A percentile compares a stretch with the other conserved stretches of the same genome.
Conservation (phyloP, 2,329 filamentous ascomycete species). For the Leptosphaerulina australis region DNA sequence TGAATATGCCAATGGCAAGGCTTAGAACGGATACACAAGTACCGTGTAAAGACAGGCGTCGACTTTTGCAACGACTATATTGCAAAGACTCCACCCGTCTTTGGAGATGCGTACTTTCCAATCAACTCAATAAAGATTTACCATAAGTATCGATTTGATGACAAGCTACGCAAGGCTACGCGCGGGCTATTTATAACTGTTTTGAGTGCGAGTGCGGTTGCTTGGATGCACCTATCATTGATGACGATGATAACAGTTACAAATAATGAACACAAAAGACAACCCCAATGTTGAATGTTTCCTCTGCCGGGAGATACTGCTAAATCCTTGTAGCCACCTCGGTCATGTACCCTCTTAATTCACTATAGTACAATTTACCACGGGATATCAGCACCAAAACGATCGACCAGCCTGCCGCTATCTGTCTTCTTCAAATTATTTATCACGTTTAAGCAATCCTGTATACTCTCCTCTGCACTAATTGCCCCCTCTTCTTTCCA, state of each 20-base stretch:
- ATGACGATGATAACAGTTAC: too few species aligned
- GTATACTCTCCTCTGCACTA: constrained; percentile 50
- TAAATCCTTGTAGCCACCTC: too few species aligned
- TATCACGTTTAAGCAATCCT: constrained; percentile 48
- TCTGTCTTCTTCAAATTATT: constrained; percentile 36
- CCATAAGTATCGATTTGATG: too few species aligned
- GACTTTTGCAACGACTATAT: constrained; percentile 43
- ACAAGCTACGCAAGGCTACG: too few species aligned
- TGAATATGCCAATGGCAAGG: constrained; percentile 28
- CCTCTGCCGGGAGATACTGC: too few species aligned
- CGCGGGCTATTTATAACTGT: too few species aligned
- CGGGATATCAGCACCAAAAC: constrained; percentile 51
- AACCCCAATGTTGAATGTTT: too few species aligned
- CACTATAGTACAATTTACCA: too few species aligned
- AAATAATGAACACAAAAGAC: too few species aligned
- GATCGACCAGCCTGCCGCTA: constrained; percentile 53
- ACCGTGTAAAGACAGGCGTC: constrained; percentile 50
- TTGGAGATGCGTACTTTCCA: constrained; percentile 30
- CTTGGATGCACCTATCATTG: too few species aligned
- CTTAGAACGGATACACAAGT: constrained; percentile 57
- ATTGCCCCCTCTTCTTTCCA: constrained; percentile 56
- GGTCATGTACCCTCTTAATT: too few species aligned
- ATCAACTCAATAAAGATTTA: constrained; percentile 25
- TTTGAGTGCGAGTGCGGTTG: too few species aligned
- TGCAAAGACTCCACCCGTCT: constrained; percentile 24